Conservation (phyloP, 2,329 filamentous ascomycete genomes). For the Torrubiellomyces zombiae region DNA sequence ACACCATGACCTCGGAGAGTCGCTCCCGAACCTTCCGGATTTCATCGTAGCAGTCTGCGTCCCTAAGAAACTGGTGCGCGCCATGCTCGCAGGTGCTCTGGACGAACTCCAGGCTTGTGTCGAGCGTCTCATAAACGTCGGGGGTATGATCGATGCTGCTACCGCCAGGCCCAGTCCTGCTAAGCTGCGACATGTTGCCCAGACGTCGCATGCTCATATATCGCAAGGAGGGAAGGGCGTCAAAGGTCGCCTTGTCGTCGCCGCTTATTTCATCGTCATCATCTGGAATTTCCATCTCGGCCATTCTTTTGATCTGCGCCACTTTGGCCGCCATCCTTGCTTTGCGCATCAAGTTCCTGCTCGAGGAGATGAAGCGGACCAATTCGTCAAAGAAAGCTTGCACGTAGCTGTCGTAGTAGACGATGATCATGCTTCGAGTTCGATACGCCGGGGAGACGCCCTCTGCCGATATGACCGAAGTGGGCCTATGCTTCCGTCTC, state of each 20-base stretch:
- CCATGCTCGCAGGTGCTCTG: slow-evolving; percentile 73
- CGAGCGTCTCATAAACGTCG: slow-evolving; percentile 54
- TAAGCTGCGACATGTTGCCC: slow-evolving; percentile 12
- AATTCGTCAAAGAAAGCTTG: slow-evolving; percentile 70
- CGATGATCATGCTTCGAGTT: slow-evolving; percentile 59
- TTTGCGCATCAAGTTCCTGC: slow-evolving; percentile 71
- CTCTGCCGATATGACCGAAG: slow-evolving; percentile 33
- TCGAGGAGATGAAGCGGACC: slow-evolving; percentile 65
- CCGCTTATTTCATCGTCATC: slow-evolving; percentile 24
- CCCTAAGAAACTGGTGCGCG: slow-evolving; percentile 77
- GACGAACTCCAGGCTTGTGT: slow-evolving; percentile 63
- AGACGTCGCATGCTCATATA: slow-evolving; percentile 22
- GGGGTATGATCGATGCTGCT: slow-evolving; percentile 9
- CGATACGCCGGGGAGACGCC: slow-evolving; percentile 42
- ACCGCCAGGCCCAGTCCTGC: slow-evolving; percentile 10
- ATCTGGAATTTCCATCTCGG: slow-evolving; percentile 39
- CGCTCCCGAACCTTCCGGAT: slow-evolving; percentile 51
- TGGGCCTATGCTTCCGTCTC: slow-evolving; percentile 32
- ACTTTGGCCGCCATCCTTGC: slow-evolving; percentile 71
- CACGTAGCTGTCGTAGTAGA: slow-evolving; percentile 84
- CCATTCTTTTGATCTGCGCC: slow-evolving; percentile 44
- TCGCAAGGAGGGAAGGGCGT: slow-evolving; percentile 20
- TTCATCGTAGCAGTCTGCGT: slow-evolving; percentile 69
- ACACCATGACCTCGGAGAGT: slow-evolving; percentile 44
- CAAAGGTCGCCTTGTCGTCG: slow-evolving; percentile 14